A percentile compares a stretch with the other conserved stretches of the same genome.
Evolutionary conservation across 2,329 filamentous ascomycete species (phyloP).

Genomic region (Botrytis fabae): DNA sequence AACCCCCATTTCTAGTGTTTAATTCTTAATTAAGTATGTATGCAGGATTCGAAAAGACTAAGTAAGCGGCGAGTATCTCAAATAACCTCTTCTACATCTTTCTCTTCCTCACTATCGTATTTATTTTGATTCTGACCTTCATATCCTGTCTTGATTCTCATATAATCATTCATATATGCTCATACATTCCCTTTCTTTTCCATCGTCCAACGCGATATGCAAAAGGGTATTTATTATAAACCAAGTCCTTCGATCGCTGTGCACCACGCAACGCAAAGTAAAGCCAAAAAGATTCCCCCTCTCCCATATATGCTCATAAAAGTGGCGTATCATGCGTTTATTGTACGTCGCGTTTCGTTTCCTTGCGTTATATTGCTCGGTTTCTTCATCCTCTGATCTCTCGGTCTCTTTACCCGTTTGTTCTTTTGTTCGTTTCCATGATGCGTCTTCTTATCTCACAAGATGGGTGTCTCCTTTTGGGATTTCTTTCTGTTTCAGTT

Average conservation of each 20-base stretch:
- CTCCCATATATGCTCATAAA: neutral
- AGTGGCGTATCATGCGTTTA: neutral
- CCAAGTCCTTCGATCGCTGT: neutral
- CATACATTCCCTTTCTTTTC: neutral
- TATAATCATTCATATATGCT: neutral
- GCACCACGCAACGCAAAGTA: constrained; percentile 1
- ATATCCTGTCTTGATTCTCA: neutral
- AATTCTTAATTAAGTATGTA: neutral
- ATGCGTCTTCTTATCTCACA: neutral
- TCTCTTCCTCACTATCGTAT: neutral
- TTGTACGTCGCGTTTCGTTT: neutral
- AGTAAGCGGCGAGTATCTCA: neutral
- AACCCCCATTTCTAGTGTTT: neutral
- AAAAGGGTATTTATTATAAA: constrained; percentile 3
- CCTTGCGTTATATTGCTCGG: neutral
- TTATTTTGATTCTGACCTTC: neutral
- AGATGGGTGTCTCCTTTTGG: neutral
- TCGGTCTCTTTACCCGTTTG: neutral
- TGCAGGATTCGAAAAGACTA: neutral
- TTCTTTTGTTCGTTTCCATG: neutral
- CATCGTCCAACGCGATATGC: neutral
- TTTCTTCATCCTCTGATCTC: constrained; percentile 3
- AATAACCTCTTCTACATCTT: neutral
- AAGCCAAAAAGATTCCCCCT: neutral
- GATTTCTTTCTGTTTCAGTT: neutral